A percentile compares a stretch with the other conserved stretches of the same genome.
Conservation (phyloP, 768 basidiomycete species). For the Trametes maxima region DNA sequence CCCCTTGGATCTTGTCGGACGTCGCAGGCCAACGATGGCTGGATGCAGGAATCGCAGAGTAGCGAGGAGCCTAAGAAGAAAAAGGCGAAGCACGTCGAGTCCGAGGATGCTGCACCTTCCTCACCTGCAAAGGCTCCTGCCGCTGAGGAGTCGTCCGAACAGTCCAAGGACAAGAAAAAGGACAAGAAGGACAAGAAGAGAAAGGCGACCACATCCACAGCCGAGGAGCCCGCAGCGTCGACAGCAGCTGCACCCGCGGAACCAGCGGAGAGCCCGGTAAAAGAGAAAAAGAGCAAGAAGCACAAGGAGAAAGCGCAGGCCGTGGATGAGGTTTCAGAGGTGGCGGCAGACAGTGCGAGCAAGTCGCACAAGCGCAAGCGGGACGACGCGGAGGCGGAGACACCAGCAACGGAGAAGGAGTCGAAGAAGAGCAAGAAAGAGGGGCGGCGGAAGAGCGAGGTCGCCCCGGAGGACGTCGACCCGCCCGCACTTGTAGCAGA, state of each 20-base stretch:
- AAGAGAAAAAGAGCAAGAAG: conserved; percentile 24
- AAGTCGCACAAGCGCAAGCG: conserved; percentile 41
- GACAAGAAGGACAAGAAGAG: conserved; percentile 22
- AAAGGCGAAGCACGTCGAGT: conserved; percentile 24
- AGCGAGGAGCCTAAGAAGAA: conserved; percentile 28
- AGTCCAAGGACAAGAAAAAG: conserved; percentile 20
- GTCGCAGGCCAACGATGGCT: background rate
- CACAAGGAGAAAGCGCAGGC: conserved; percentile 25
- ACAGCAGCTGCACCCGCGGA: background rate
- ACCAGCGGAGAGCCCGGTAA: background rate
- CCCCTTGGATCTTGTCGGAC: background rate
- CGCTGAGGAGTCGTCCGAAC: conserved; percentile 10
- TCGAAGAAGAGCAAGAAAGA: conserved; percentile 27
- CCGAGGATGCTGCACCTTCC: conserved; percentile 3
- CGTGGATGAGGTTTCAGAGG: background rate
- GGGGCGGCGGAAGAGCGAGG: conserved; percentile 27
- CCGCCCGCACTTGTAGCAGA: conserved; percentile 18
- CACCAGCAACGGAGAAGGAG: conserved; percentile 26
- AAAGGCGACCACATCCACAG: background rate
- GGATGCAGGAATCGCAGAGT: conserved; percentile 9
- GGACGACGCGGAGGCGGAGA: conserved; percentile 20
- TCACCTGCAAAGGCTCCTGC: conserved; percentile 6
- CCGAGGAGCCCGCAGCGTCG: conserved; percentile 14
- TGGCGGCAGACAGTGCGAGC: conserved; percentile 23
- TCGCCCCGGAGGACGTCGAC: conserved; percentile 10